Evolutionary conservation across 225 moss, liverwort and hornwort genomes (phyloP).

Genomic region (Rhytidiadelphus loreus): DNA sequence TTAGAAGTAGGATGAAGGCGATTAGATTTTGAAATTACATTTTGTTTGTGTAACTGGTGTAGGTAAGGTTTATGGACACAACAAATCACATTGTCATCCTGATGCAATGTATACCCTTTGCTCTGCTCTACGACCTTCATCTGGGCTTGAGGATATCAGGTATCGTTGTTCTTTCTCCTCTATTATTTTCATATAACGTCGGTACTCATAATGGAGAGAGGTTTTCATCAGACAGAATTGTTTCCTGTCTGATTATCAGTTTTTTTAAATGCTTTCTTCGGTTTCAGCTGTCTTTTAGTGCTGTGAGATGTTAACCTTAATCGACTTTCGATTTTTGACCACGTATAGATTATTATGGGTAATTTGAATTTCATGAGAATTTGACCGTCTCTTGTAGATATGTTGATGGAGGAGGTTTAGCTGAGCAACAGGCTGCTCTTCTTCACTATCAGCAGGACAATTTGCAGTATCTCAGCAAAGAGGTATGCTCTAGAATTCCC

Average conservation of each 20-base stretch:
- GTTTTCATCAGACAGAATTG: neutral
- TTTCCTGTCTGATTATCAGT: neutral
- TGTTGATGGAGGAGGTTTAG: constrained; percentile 37
- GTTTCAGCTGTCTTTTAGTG: neutral
- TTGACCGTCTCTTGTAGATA: constrained; percentile 21
- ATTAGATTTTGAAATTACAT: neutral
- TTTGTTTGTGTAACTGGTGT: constrained; percentile 3
- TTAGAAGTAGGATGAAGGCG: neutral
- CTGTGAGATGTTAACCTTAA: neutral
- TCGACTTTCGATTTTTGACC: neutral
- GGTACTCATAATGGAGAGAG: neutral
- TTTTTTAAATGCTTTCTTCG: neutral
- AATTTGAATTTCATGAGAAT: neutral
- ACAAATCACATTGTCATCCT: constrained; percentile 37
- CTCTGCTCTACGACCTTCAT: constrained; percentile 33
- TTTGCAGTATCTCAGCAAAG: constrained; percentile 49
- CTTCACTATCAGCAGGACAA: constrained; percentile 61
- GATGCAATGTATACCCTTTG: constrained; percentile 40
- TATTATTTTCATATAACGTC: neutral
- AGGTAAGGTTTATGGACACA: constrained; percentile 48
- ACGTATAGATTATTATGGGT: neutral
- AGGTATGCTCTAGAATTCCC: constrained; percentile 9
- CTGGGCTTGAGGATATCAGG: constrained; percentile 44
- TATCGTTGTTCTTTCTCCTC: neutral
- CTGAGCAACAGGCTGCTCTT: constrained; percentile 55